Percentiles rank a stretch among this genome's conserved stretches.
These are phyloP conservation scores for Syzygium aromaticum DNA, from an alignment of 345 rosid genomes.

Conservation along the genomic window DNA sequence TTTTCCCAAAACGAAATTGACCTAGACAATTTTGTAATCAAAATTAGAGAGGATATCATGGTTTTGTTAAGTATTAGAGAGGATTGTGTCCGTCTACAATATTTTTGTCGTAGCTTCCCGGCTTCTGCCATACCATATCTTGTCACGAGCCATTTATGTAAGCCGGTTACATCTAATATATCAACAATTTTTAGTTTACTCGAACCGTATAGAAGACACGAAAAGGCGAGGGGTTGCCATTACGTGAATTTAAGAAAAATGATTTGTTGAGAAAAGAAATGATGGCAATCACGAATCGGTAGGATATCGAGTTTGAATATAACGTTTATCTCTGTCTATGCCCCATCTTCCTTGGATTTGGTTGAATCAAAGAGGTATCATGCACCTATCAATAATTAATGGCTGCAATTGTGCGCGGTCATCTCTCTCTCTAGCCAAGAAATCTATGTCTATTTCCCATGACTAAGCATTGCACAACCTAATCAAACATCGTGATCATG, in stretches of 20 bases:
- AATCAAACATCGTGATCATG: neutral
- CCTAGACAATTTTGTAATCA: neutral
- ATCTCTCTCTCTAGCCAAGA: neutral
- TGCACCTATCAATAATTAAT: neutral
- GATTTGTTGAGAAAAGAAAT: neutral
- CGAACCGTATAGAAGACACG: neutral
- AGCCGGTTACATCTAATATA: neutral
- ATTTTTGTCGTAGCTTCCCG: neutral
- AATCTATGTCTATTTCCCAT: neutral
- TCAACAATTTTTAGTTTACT: neutral
- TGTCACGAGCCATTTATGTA: neutral
- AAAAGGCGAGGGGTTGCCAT: neutral
- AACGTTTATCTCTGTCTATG: neutral
- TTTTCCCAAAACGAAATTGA: neutral
- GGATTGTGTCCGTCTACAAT: accelerated
- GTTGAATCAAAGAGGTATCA: neutral
- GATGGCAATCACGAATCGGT: neutral
- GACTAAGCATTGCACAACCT: neutral
- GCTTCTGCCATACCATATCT: neutral
- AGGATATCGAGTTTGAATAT: neutral
- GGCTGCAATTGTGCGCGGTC: neutral
- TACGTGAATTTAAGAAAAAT: neutral
- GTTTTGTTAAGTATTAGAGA: neutral
- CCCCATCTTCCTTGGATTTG: neutral
- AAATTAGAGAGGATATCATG: neutral